phyloP scores from a whole-genome alignment of 441 rosid genomes.

The Gossypium laxum region DNA sequence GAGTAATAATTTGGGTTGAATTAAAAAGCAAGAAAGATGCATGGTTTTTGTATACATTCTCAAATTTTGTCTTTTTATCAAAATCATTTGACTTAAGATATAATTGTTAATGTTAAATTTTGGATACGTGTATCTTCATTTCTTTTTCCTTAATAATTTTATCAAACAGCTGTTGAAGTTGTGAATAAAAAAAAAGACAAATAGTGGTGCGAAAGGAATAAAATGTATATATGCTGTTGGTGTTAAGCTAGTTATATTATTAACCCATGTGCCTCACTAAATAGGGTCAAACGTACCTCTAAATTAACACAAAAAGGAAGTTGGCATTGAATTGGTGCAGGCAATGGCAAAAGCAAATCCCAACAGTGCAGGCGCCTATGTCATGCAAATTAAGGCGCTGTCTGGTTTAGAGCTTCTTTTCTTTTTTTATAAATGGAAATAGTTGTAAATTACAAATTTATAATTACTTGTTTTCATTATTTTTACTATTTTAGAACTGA shows the following conservation, averaged over 20 bases:
- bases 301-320: neutral
- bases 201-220: neutral
- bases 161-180: neutral
- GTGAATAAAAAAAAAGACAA: neutral
- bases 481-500: no score
- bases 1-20: neutral
- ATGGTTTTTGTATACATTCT: neutral
- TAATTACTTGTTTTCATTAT: no score
- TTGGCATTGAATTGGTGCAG: neutral
- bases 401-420: no score
- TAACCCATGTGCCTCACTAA: neutral
- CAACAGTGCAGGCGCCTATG: neutral
- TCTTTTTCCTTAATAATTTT: neutral
- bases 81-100: neutral
- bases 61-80: neutral
- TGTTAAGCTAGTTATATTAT: neutral
- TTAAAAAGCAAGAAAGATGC: neutral
- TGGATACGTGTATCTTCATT: neutral
- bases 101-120: neutral
- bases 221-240: neutral
- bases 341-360: neutral
- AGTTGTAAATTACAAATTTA: no score
- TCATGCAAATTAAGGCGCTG: neutral
- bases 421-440: no score
- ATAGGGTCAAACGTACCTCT: neutral